These are phyloP conservation scores for Paramecium octaurelia DNA, from an alignment of 73 alveolate genomes.

Conservation along the genomic window DNA sequence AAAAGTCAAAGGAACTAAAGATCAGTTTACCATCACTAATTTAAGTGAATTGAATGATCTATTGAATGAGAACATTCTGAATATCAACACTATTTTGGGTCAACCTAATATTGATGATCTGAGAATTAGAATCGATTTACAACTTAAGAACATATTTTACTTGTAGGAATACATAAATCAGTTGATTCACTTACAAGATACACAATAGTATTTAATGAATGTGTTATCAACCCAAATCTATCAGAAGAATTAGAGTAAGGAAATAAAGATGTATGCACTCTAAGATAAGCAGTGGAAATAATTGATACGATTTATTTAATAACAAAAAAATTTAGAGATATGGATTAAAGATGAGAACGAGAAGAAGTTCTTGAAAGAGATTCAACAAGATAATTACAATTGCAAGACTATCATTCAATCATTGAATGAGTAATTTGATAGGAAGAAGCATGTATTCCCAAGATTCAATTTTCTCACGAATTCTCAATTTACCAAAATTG, in stretches of 20 bases:
- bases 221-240: neutral
- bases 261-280: neutral
- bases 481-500: neutral
- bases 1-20: neutral
- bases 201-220: neutral
- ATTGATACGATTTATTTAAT: neutral
- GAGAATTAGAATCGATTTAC: neutral
- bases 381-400: neutral
- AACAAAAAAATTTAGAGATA: neutral
- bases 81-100: neutral
- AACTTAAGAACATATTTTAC: neutral
- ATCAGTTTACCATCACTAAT: neutral
- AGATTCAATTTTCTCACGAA: neutral
- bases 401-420: neutral
- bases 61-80: neutral
- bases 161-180: neutral
- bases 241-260: neutral
- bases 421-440: neutral
- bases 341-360: neutral
- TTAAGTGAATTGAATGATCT: neutral
- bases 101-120: slow-evolving; percentile 2
- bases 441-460: neutral
- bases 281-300: neutral
- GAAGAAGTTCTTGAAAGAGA: neutral
- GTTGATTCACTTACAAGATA: neutral